Evolutionary conservation across 176 grass and related monocot species (phyloP).

Genomic region (Thinopyrum elongatum): DNA sequence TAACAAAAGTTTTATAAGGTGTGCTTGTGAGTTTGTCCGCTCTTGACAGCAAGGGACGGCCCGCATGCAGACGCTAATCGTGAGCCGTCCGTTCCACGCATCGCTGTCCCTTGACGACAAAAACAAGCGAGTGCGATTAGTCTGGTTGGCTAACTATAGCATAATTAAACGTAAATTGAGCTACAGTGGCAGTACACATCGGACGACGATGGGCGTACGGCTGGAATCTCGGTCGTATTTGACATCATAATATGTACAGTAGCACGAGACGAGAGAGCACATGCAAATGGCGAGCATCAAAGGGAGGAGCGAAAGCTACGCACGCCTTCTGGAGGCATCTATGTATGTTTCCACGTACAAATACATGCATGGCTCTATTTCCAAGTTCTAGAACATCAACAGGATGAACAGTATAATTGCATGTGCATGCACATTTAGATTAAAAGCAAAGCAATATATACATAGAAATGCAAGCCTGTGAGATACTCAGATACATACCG

Average conservation of each 20-base stretch:
- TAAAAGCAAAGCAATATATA: neutral
- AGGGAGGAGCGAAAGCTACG: conserved; percentile 17
- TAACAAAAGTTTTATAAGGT: neutral
- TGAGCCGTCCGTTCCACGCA: neutral
- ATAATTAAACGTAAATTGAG: neutral
- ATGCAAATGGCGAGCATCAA: neutral
- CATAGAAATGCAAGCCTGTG: neutral
- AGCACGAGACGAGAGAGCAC: neutral
- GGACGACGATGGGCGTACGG: neutral
- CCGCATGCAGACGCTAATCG: neutral
- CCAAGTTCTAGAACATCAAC: neutral
- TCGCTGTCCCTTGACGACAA: conserved; percentile 12
- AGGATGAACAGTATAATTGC: neutral
- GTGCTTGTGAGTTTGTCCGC: neutral
- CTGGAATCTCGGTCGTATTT: conserved; percentile 15
- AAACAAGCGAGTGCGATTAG: neutral
- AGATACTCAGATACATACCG: no score
- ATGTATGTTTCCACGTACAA: neutral
- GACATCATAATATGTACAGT: neutral
- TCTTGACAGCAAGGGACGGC: neutral
- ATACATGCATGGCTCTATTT: neutral
- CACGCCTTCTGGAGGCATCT: conserved; percentile 10
- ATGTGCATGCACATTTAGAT: neutral
- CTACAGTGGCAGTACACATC: neutral
- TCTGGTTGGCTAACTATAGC: neutral